Evolutionary conservation across 1,284 basidiomycete genomes (phyloP).

Genomic region (Ustilago sp.): DNA sequence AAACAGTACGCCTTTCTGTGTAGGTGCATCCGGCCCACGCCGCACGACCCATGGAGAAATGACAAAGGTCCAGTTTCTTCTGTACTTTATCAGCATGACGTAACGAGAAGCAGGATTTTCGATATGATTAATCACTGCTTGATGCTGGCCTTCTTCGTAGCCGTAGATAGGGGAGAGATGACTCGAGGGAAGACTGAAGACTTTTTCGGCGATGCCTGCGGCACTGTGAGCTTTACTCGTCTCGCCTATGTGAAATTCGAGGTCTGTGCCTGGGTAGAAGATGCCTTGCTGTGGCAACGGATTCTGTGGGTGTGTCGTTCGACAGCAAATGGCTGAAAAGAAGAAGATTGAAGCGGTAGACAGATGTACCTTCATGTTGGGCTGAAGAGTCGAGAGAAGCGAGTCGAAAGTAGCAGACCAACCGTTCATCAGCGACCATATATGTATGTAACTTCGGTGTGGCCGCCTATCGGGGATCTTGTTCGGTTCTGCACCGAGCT

Average conservation of each 20-base stretch:
- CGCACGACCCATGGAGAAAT: neutral
- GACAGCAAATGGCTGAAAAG: neutral
- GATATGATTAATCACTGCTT: neutral
- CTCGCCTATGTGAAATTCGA: neutral
- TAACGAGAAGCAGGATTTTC: neutral
- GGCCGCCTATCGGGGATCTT: no score
- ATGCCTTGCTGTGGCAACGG: neutral
- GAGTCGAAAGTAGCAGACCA: no score
- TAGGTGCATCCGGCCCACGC: neutral
- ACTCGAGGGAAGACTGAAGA: constrained; percentile 7
- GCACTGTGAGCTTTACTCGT: constrained; percentile 3
- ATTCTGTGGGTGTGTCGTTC: neutral
- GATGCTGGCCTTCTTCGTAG: neutral
- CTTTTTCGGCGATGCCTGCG: neutral
- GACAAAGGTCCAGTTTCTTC: neutral
- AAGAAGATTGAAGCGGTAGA: neutral
- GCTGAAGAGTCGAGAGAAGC: neutral
- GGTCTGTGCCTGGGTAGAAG: constrained; percentile 1
- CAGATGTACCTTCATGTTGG: neutral
- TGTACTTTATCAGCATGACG: neutral
- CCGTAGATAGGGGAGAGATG: constrained; percentile 11
- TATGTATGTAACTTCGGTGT: no score
- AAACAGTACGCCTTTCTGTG: constrained; percentile 8
- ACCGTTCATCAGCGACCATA: no score
- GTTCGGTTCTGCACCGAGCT: no score